Base-by-base conservation (phyloP, 2,329 filamentous ascomycete genomes). In the Teratosphaeria viscida region DNA sequence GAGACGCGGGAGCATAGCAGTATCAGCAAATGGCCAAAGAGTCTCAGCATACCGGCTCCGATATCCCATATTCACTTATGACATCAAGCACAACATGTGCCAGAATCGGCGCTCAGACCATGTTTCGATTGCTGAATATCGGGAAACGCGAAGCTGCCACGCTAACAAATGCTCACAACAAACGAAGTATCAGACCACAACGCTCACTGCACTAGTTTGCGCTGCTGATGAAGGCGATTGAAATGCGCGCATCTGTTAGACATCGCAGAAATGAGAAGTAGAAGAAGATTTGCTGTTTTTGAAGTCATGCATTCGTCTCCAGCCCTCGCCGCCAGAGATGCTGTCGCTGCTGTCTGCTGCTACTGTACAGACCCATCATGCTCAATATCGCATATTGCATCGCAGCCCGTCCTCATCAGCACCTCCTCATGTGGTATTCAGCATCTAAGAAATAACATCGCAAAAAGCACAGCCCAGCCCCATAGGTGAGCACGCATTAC, bases 401-500 rank as follows among this genome's bases (percentile, higher is more conserved):
- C 64, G 57, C 59, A 61, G 58, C 62, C 61, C 58, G 60, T 60
- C 62, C 60, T 56, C 65, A 65, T 60, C 62, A 62, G 62, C 37
- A 59, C 57, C 55, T 62, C 64, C 43, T 58, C 64, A 57, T 55
- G 61, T 69, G 67, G 67, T 68, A 69, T 68, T 57, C 56, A 59
- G 59, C 56, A 37, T 54, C 62, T 64, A 65, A 68, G 64, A 61
- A 65, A 71, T 65, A 69, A 65, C 34, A 54, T 54, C 26, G 60
- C 63, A 64, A 64, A 61, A 68, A 64, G 64, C 68, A 76, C 74
- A 75, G 74, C 76, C 76, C 74, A 76, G 32, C 53, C 26, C 53
- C 27, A 32, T 32, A n/a, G 53, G 5, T 54, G 53, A 54, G 53
- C 53, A 54, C 76, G 77, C 77, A 78, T 78, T 78, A 78, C 69